Evolutionary conservation across 2,329 filamentous ascomycete species (phyloP).

Genomic region (Exutisphaerella laricina): DNA sequence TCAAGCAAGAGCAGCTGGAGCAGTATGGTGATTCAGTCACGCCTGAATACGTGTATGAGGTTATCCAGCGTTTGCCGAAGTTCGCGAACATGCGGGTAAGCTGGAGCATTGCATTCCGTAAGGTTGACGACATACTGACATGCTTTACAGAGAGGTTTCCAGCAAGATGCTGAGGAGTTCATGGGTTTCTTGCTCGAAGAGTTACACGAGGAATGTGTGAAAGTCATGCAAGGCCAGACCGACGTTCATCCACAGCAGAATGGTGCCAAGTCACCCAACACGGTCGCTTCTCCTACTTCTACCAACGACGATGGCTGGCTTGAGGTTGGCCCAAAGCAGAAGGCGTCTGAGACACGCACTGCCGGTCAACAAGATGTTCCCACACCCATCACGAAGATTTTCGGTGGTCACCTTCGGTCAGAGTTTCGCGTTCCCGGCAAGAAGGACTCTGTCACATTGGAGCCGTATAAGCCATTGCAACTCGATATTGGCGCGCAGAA

Average conservation of each 20-base stretch:
- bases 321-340: conserved; percentile 90
- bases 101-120: conserved; percentile 19
- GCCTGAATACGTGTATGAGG: conserved; percentile 92
- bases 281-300: conserved; percentile 36
- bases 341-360: conserved; percentile 75
- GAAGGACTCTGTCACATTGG: conserved; percentile 84
- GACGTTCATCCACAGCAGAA: conserved; percentile 26
- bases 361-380: conserved; percentile 53
- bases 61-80: conserved; percentile 76
- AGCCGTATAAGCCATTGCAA: conserved; percentile 91
- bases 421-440: conserved; percentile 81
- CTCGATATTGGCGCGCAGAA: conserved; percentile 86
- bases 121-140: not conserved
- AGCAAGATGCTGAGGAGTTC: conserved; percentile 97
- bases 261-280: conserved; percentile 39
- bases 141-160: conserved; percentile 67
- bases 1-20: conserved; percentile 81
- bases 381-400: conserved; percentile 89
- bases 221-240: conserved; percentile 53
- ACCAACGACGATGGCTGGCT: conserved; percentile 63
- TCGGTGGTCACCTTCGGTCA: conserved; percentile 83
- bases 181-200: conserved; percentile 87
- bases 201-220: conserved; percentile 84
- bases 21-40: conserved; percentile 87
- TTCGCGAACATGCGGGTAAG: conserved; percentile 88